phyloP scores from a whole-genome alignment of 768 basidiomycete species.

The Lactarius sp. region DNA sequence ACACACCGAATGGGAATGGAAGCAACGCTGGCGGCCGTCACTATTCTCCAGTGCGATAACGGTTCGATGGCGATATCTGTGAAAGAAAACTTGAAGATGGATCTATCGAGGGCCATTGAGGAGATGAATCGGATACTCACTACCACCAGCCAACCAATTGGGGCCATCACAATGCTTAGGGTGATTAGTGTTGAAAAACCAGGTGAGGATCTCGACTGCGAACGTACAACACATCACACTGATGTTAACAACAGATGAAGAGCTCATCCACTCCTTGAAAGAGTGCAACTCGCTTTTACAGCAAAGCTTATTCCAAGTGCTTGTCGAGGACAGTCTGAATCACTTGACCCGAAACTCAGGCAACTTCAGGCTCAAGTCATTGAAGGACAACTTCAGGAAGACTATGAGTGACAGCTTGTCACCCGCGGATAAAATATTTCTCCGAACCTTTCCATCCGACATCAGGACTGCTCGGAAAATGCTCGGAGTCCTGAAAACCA shows the following conservation, averaged over 20 bases:
- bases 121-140: neutral
- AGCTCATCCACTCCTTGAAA: neutral
- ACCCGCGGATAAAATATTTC: neutral
- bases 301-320: constrained; percentile 1
- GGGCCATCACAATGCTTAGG: too few relatives aligned
- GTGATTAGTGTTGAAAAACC: too few relatives aligned
- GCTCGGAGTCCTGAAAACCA: too few relatives aligned
- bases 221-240: neutral
- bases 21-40: neutral
- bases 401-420: neutral
- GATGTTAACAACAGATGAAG: neutral
- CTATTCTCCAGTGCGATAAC: neutral
- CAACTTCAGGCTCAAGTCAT: neutral
- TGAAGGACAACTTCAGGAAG: neutral
- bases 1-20: neutral
- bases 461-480: neutral
- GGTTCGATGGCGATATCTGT: neutral
- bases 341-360: neutral
- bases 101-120: neutral
- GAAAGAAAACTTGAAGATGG: neutral
- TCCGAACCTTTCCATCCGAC: neutral
- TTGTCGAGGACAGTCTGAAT: constrained; percentile 1
- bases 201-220: too few relatives aligned
- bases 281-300: neutral
- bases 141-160: neutral